A percentile compares a stretch with the other conserved stretches of the same genome.
These are phyloP conservation scores for Candida qinlingensis DNA, from an alignment of 805 yeast genomes.

Conservation along the genomic window DNA sequence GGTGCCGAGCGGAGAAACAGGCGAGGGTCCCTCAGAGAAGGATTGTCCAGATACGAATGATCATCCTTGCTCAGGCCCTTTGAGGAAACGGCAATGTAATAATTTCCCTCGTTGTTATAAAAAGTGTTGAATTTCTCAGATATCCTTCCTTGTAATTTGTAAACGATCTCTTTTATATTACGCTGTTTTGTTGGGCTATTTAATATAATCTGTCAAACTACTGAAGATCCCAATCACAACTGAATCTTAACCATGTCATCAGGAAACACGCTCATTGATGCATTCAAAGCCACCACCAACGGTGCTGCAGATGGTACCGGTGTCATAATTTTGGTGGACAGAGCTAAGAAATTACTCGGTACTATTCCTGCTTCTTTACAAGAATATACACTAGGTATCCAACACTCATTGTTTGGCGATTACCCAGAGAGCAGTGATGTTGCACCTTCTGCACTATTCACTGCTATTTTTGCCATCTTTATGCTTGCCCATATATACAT, in stretches of 20 bases:
- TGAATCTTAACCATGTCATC: neutral
- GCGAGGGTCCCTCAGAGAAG: no score
- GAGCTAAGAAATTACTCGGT: constrained; percentile 33
- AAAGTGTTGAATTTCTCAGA: neutral
- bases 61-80: no score
- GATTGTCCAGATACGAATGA: no score
- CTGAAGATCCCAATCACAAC: neutral
- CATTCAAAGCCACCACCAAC: constrained; percentile 26
- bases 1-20: no score
- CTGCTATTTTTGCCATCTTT: constrained; percentile 46
- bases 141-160: no score
- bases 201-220: neutral
- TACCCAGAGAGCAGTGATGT: constrained; percentile 50
- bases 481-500: constrained; percentile 41
- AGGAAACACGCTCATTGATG: constrained; percentile 3
- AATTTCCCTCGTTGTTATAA: neutral
- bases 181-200: neutral
- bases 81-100: no score
- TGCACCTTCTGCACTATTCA: constrained; percentile 56
- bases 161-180: neutral
- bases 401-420: constrained; percentile 55
- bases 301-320: constrained; percentile 50
- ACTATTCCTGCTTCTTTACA: constrained; percentile 37
- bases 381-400: constrained; percentile 33
- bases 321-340: constrained; percentile 29